A percentile compares a stretch with the other conserved stretches of the same genome.
phyloP scores from a whole-genome alignment of 148 eudicot species.

The Polygonum maritimum region DNA sequence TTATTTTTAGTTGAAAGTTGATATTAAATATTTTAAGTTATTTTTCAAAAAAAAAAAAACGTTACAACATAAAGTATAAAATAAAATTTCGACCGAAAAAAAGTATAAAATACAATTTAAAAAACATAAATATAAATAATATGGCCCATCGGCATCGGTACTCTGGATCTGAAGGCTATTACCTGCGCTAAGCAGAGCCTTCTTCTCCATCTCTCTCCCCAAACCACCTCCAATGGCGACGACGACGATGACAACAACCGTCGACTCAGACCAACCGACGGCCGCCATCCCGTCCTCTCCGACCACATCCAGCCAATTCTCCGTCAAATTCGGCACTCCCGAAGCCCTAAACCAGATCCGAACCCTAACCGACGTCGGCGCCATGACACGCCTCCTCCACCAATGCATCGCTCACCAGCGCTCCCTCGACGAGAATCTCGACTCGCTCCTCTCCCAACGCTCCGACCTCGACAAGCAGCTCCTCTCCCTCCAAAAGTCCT shows the following conservation, averaged over 20 bases:
- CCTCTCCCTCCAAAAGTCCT: slow-evolving; percentile 43
- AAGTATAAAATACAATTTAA: too few species aligned
- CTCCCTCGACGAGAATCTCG: slow-evolving; percentile 53
- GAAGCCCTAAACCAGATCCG: slow-evolving; percentile 46
- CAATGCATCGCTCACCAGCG: slow-evolving; percentile 90
- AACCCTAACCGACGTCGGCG: slow-evolving; percentile 66
- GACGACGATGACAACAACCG: slow-evolving; percentile 6
- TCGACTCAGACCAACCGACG: slow-evolving; percentile 4
- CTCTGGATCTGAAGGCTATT: background rate
- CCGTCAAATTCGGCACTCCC: slow-evolving; percentile 44
- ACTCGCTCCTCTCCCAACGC: slow-evolving; percentile 51
- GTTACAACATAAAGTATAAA: too few species aligned
- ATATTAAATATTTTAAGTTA: too few species aligned
- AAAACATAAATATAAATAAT: too few species aligned
- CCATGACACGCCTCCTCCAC: slow-evolving; percentile 84
- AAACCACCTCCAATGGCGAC: slow-evolving; percentile 12
- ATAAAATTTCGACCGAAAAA: too few species aligned
- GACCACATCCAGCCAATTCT: slow-evolving; percentile 9
- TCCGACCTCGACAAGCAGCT: slow-evolving; percentile 62
- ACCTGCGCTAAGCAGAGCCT: too few species aligned
- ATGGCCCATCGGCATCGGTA: too few species aligned
- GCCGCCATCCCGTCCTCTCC: slow-evolving; percentile 12
- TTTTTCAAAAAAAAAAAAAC: too few species aligned
- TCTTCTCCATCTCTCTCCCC: background rate
- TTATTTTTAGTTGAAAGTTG: too few species aligned